These are phyloP conservation scores for Backusella sp. DNA, from an alignment of 192 early-diverging fungal genomes.

Conservation along the genomic window DNA sequence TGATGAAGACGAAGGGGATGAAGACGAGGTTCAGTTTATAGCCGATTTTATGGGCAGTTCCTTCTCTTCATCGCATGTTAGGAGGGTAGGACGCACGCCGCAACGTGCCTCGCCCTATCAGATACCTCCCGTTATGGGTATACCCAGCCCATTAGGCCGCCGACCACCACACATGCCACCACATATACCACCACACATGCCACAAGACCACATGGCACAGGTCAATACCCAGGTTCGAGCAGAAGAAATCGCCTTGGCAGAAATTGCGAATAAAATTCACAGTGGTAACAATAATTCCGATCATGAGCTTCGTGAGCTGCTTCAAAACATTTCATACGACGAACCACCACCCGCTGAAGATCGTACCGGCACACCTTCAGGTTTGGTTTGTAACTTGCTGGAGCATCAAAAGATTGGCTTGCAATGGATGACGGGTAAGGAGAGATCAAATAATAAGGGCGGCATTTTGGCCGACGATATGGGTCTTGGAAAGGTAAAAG, in stretches of 20 bases:
- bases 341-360: constrained; percentile 35
- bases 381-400: constrained; percentile 42
- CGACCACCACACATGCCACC: too few species aligned
- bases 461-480: constrained; percentile 69
- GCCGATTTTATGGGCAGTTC: too few species aligned
- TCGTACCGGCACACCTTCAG: constrained; percentile 46
- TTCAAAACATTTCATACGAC: constrained; percentile 35
- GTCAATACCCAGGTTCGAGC: background rate
- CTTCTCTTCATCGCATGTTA: background rate
- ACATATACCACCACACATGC: too few species aligned
- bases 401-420: constrained; percentile 62
- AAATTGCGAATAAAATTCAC: background rate
- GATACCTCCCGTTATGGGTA: background rate
- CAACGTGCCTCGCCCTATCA: background rate
- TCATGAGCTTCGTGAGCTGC: constrained; percentile 33
- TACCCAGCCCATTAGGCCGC: background rate
- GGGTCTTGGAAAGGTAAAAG: constrained; percentile 67
- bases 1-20: background rate
- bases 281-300: background rate
- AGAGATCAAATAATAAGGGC: constrained; percentile 43
- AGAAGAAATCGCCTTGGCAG: background rate
- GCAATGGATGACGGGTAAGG: constrained; percentile 59
- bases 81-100: background rate
- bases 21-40: background rate
- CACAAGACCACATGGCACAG: background rate